These are phyloP conservation scores for Tetracladium marchalianum DNA, from an alignment of 495 filamentous ascomycete genomes.

Conservation along the genomic window DNA sequence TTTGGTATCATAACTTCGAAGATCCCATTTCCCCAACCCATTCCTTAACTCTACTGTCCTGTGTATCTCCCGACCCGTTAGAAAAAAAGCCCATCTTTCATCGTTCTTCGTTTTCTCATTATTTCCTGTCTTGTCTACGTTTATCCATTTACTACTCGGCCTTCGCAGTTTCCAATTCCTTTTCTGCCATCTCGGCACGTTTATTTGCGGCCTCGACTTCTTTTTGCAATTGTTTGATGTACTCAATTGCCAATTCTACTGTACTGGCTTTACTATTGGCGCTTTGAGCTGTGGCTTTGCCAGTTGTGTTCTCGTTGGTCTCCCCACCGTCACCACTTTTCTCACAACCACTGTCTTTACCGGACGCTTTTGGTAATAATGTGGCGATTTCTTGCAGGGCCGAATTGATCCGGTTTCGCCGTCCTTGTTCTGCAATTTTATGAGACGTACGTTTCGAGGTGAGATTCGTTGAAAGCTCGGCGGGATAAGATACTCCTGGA, in stretches of 20 bases:
- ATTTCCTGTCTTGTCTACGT: too few relatives aligned
- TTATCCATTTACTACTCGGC: too few relatives aligned
- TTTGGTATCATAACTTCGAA: too few relatives aligned
- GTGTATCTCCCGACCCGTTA: too few relatives aligned
- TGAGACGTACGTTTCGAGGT: conserved; percentile 96
- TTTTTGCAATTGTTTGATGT: conserved; percentile 76
- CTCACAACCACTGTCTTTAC: conserved; percentile 31
- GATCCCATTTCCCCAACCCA: too few relatives aligned
- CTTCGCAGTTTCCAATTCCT: conserved; percentile 28
- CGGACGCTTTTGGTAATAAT: conserved; percentile 52
- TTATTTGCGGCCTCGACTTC: conserved; percentile 59
- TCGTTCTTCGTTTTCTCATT: too few relatives aligned
- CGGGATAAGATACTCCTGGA: conserved; percentile 83
- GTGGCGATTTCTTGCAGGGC: conserved; percentile 86
- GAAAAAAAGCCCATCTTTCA: too few relatives aligned
- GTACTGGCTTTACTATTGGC: conserved; percentile 89
- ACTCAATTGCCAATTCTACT: conserved; percentile 91
- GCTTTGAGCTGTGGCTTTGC: conserved; percentile 35
- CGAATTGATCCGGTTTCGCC: conserved; percentile 89
- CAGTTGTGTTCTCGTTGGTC: conserved; percentile 12
- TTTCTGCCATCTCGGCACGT: conserved; percentile 55
- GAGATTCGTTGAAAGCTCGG: conserved; percentile 80
- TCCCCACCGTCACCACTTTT: conserved; percentile 26
- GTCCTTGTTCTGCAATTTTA: conserved; percentile 94
- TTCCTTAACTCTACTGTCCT: too few relatives aligned